These are phyloP conservation scores for Perkinsus chesapeaki DNA, from an alignment of 169 alveolate species.

Conservation along the genomic window DNA sequence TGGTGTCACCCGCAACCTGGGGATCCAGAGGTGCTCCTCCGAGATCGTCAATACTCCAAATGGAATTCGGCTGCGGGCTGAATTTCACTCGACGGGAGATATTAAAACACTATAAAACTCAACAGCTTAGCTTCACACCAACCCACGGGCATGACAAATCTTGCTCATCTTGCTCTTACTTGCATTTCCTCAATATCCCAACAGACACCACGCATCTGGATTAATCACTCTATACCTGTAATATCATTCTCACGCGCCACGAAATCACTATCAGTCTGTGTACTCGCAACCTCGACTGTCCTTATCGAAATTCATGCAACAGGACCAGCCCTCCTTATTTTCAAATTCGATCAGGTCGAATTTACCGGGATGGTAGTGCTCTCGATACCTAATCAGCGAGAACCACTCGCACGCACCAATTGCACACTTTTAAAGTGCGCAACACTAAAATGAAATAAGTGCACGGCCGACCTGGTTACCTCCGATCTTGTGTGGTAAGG, in stretches of 20 bases:
- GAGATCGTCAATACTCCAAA: too few species aligned
- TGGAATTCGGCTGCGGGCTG: too few species aligned
- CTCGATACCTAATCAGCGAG: not conserved
- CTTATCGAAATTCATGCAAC: constrained; percentile 1
- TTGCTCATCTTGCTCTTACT: not conserved
- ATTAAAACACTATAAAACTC: not conserved
- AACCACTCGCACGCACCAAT: too few species aligned
- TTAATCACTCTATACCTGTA: not conserved
- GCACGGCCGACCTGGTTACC: not conserved
- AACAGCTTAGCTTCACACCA: not conserved
- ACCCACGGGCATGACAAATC: not conserved
- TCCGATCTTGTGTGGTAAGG: constrained; percentile 1
- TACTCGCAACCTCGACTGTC: constrained; percentile 1
- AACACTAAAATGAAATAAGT: too few species aligned
- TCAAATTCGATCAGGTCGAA: not conserved
- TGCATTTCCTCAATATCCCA: not conserved
- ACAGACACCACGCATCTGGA: not conserved
- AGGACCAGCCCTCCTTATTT: not conserved
- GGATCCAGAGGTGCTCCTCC: too few species aligned
- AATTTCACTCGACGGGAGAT: too few species aligned
- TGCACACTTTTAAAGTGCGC: too few species aligned
- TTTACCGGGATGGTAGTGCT: constrained; percentile 9
- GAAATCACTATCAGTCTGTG: not conserved
- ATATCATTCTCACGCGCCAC: not conserved
- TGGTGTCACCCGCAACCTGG: too few species aligned